Base-by-base conservation (phyloP, 176 grass and related monocot species). In the Triticum monococcum region DNA sequence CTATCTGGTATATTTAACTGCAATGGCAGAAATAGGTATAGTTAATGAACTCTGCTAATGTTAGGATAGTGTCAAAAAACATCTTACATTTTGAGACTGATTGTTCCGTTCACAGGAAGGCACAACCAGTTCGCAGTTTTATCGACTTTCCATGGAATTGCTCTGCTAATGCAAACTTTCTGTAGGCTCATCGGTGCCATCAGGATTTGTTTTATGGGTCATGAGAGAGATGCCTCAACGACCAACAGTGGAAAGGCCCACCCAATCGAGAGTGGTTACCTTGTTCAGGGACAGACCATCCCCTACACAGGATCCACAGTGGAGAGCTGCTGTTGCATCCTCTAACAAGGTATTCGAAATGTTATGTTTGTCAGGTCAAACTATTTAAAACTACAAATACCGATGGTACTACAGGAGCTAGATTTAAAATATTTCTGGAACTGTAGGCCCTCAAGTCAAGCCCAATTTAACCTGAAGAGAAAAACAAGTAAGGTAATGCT, bases 181-280 rank as follows among this genome's bases (percentile, higher is more conserved):
- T 52, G 57, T 87, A 99, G 97, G 97, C 22, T 99, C 94, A 1
- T 93, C 94, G 56, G 87, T 94, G 18, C 97, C 97, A 1, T 99
- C 94, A 67, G 97, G 90, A 38, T 94, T 94, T 87, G 92, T 99
- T 70, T 84, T 99, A 33, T 97, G 92, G 97, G 82, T 99, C n/a
- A 94, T 99, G 97, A 94, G 92, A 97, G 97, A 99, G 16, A 79
- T 99, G 89, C 97, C 97, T 62, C 89, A 92, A 79, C 91, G 85
- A 69, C 90, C 84, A 26, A 81, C 72, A 33, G 56, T 83, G 40
- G 89, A 93, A 81, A 93, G 87, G 50, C 83, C 76, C 8, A 71
- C 61, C 64, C 89, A 88, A 73, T 88, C 92, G 61, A 94, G 76
- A 65, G 92, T 90, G 35, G 94, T 94, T 40, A 91, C 89, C 81